Evolutionary conservation across 2,329 filamentous ascomycete species (phyloP).

Genomic region (Epichloe elymi): DNA sequence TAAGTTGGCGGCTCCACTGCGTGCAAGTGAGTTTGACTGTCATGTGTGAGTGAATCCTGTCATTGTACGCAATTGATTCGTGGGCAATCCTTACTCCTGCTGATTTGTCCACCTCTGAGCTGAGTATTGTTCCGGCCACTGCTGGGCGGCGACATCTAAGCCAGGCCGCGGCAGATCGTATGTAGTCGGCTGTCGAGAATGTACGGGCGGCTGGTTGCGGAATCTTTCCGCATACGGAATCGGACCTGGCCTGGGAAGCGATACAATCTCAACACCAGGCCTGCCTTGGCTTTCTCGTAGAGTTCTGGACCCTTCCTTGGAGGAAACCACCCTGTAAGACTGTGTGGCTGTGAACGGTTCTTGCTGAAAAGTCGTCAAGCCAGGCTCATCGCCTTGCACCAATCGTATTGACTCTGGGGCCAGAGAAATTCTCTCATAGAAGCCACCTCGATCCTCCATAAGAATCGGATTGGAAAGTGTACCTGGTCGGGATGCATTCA

Average conservation of each 20-base stretch:
- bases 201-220: not conserved
- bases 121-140: not conserved
- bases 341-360: conserved; percentile 8
- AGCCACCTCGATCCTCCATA: conserved; percentile 28
- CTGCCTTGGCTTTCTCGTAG: conserved; percentile 9
- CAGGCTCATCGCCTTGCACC: not conserved
- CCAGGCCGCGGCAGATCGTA: not conserved
- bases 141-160: not conserved
- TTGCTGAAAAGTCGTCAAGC: not conserved
- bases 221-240: conserved; percentile 1
- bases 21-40: not conserved
- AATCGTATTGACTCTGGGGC: not conserved
- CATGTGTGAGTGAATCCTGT: not conserved
- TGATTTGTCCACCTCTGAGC: not conserved
- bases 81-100: conserved; percentile 1
- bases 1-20: not conserved
- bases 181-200: not conserved
- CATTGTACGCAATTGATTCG: not conserved
- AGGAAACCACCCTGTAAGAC: conserved; percentile 8
- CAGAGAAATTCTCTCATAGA: conserved; percentile 20
- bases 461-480: conserved; percentile 20
- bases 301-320: conserved; percentile 12
- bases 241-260: conserved; percentile 6
- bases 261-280: conserved; percentile 10
- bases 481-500: conserved; percentile 19